phyloP scores from a whole-genome alignment of 176 grass and related monocot genomes.

The Triticum dicoccoides region DNA sequence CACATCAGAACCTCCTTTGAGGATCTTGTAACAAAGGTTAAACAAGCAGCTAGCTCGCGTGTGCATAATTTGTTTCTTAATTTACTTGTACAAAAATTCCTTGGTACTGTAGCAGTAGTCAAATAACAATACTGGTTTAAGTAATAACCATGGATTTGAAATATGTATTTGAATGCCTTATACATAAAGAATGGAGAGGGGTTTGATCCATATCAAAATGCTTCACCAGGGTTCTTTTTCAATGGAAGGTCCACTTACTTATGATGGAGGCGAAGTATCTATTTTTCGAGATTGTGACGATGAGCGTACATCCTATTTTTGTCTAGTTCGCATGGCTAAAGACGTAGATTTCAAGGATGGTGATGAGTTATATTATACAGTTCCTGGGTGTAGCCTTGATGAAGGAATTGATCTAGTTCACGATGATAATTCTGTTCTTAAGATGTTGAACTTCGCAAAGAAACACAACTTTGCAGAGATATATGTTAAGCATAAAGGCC shows the following conservation, averaged over 20 bases:
- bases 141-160: neutral
- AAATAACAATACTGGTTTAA: too few species aligned
- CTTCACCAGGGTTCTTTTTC: neutral
- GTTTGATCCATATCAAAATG: neutral
- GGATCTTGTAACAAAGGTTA: too few species aligned
- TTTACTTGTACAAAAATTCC: too few species aligned
- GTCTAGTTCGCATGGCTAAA: constrained; percentile 1
- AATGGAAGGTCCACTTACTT: neutral
- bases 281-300: neutral
- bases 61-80: too few species aligned
- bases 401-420: neutral
- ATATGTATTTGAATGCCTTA: neutral
- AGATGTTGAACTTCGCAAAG: neutral
- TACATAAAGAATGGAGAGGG: neutral
- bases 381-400: neutral
- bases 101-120: too few species aligned
- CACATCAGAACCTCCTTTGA: too few species aligned
- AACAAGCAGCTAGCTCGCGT: too few species aligned
- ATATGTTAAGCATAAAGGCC: neutral
- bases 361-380: neutral
- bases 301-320: neutral
- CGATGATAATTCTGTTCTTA: neutral
- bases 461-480: neutral
- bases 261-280: neutral
- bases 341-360: neutral